Conservation (phyloP, 2,329 filamentous ascomycete genomes). For the Anisogramma anomala region DNA sequence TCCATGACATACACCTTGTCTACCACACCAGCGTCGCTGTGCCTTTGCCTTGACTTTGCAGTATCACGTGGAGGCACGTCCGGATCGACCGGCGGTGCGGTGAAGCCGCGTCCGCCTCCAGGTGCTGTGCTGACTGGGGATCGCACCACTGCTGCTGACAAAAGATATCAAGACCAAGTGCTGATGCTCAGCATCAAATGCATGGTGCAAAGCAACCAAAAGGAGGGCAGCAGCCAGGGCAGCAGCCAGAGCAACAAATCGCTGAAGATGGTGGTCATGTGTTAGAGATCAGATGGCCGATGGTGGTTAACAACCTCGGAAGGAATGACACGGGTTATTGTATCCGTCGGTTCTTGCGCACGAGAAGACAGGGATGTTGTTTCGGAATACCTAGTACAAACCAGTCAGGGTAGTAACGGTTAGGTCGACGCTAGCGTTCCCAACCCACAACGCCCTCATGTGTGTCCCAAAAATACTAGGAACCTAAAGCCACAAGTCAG, state of each 20-base stretch:
- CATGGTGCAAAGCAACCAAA: neutral
- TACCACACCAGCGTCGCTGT: neutral
- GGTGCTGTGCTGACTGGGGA: too few relatives aligned
- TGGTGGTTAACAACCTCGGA: neutral
- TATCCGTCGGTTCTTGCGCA: too few relatives aligned
- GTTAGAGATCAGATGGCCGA: neutral
- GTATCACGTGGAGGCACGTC: neutral
- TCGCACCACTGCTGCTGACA: too few relatives aligned
- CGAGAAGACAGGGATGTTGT: too few relatives aligned
- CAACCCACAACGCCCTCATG: too few relatives aligned
- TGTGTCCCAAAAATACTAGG: too few relatives aligned
- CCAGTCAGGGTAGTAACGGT: too few relatives aligned
- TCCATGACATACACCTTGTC: constrained; percentile 11
- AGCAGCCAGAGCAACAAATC: neutral
- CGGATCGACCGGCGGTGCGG: constrained; percentile 4
- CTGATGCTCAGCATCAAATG: neutral
- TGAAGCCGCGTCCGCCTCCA: too few relatives aligned
- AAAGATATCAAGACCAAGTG: neutral
- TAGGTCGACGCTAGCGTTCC: too few relatives aligned
- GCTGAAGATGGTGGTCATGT: neutral
- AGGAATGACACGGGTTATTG: neutral
- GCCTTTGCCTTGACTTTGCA: neutral
- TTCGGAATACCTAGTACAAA: too few relatives aligned
- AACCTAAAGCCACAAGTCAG: too few relatives aligned
- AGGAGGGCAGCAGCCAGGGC: too few relatives aligned